Conservation (phyloP, 1,284 basidiomycete genomes). For the Trichosporon asahii region DNA sequence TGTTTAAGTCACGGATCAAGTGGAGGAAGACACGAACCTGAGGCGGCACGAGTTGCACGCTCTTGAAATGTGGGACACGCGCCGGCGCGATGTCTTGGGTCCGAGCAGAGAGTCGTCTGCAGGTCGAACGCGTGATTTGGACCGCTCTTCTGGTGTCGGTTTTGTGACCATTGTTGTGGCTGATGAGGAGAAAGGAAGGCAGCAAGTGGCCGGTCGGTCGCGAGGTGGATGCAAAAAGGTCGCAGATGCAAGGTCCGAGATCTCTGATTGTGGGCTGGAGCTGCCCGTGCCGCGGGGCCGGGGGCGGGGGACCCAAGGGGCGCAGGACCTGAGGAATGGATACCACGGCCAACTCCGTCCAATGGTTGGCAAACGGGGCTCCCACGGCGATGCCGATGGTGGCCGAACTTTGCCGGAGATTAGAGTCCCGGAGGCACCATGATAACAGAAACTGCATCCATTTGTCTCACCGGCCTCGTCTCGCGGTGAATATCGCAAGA, state of each 20-base stretch:
- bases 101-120: constrained; percentile 4
- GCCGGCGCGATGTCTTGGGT: constrained; percentile 19
- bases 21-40: constrained; percentile 16
- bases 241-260: neutral
- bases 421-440: neutral
- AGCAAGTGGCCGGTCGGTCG: neutral
- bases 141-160: neutral
- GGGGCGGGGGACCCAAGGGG: neutral
- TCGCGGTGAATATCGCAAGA: no score
- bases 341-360: neutral
- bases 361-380: neutral
- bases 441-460: neutral
- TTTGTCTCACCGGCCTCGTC: no score
- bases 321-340: neutral
- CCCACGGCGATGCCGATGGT: neutral
- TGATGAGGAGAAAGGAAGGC: neutral
- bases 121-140: neutral
- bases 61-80: constrained; percentile 25
- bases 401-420: constrained; percentile 1
- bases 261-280: neutral
- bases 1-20: neutral
- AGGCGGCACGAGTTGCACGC: constrained; percentile 26
- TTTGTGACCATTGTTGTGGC: constrained; percentile 8
- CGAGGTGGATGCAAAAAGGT: neutral
- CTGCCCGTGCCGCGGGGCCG: neutral